These are phyloP conservation scores for Septoria petroselini DNA, from an alignment of 2,329 filamentous ascomycete species.

Conservation along the genomic window DNA sequence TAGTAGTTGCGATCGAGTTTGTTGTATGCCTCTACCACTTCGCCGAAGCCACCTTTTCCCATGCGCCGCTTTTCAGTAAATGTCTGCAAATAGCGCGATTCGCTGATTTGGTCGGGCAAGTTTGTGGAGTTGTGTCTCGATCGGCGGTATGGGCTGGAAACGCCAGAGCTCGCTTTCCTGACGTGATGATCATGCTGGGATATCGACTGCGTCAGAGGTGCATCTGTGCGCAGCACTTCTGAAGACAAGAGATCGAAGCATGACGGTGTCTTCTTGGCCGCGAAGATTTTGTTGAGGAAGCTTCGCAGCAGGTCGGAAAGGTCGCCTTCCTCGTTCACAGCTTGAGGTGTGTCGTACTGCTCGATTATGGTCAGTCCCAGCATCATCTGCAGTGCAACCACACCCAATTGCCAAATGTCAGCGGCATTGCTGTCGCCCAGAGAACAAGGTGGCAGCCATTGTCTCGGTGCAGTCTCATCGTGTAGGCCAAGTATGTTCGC, in stretches of 20 bases:
- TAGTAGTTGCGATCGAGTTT: slow-evolving; percentile 92
- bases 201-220: slow-evolving; percentile 40
- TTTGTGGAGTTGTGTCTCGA: slow-evolving; percentile 37
- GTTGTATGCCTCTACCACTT: slow-evolving; percentile 92
- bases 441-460: slow-evolving; percentile 25
- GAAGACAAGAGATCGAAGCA: slow-evolving; percentile 69
- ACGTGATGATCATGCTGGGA: slow-evolving; percentile 10
- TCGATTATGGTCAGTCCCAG: slow-evolving; percentile 76
- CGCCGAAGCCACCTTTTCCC: slow-evolving; percentile 91
- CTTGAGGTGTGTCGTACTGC: slow-evolving; percentile 74
- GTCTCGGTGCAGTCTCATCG: slow-evolving; percentile 16
- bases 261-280: slow-evolving; percentile 78
- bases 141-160: slow-evolving; percentile 30
- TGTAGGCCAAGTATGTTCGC: slow-evolving; percentile 60
- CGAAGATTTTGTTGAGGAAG: slow-evolving; percentile 80
- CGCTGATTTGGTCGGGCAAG: slow-evolving; percentile 26
- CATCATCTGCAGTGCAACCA: slow-evolving; percentile 89
- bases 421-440: slow-evolving; percentile 56
- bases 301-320: slow-evolving; percentile 75
- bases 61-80: slow-evolving; percentile 86
- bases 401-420: slow-evolving; percentile 92
- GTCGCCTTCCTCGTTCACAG: slow-evolving; percentile 66
- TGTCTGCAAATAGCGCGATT: slow-evolving; percentile 78
- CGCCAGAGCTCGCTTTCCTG: slow-evolving; percentile 22
- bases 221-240: slow-evolving; percentile 53